phyloP scores from a whole-genome alignment of 768 basidiomycete genomes.

The Tylopilus intermedius region DNA sequence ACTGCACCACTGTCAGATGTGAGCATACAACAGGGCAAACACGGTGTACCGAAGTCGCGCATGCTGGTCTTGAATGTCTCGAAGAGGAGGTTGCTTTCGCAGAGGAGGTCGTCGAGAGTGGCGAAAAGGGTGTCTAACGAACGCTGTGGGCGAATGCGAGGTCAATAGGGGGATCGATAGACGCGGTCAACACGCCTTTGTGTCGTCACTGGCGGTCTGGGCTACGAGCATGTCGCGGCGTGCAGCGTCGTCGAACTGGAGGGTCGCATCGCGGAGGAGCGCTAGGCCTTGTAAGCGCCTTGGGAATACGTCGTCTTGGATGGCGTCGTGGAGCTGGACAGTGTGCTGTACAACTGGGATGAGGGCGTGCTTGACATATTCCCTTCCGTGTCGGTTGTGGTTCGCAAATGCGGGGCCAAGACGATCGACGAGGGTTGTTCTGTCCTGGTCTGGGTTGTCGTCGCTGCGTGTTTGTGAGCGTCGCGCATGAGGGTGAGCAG shows the following conservation, averaged over 20 bases:
- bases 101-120: conserved; percentile 47
- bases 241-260: conserved; percentile 43
- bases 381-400: conserved; percentile 28
- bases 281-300: conserved; percentile 39
- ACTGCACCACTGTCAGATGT: conserved; percentile 31
- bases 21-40: background rate
- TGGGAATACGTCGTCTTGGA: conserved; percentile 33
- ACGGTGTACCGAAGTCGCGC: conserved; percentile 43
- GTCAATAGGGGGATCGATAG: conserved; percentile 10
- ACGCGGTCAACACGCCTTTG: conserved; percentile 38
- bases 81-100: conserved; percentile 49
- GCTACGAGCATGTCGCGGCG: conserved; percentile 43
- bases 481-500: background rate
- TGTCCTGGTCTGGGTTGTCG: conserved; percentile 38
- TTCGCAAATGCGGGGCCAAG: conserved; percentile 36
- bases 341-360: conserved; percentile 34
- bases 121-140: conserved; percentile 38
- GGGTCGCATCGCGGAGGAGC: conserved; percentile 52
- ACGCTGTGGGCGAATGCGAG: conserved; percentile 30
- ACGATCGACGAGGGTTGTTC: conserved; percentile 42
- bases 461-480: conserved; percentile 27
- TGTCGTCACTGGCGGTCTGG: conserved; percentile 33
- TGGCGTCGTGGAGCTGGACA: conserved; percentile 32
- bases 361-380: conserved; percentile 30
- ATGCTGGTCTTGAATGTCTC: conserved; percentile 40